A percentile compares a stretch with the other conserved stretches of the same genome.
These are phyloP conservation scores for Chrysophaeum taylorii DNA, from an alignment of 352 stramenopile genomes.

Conservation along the genomic window DNA sequence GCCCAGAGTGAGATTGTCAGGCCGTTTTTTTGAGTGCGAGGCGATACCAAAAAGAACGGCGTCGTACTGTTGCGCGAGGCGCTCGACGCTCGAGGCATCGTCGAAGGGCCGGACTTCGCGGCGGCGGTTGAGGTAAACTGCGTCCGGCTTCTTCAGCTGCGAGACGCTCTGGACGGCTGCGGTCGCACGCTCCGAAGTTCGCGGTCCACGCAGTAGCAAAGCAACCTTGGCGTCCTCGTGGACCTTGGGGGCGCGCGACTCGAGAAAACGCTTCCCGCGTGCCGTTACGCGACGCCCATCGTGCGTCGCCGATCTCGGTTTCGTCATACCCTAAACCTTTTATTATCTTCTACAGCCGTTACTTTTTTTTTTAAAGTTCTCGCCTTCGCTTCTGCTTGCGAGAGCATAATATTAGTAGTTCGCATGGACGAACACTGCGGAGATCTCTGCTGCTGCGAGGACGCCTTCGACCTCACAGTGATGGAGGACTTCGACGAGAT, in stretches of 20 bases:
- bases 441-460: too few species aligned
- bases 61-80: constrained; percentile 94
- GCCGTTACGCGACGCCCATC: constrained; percentile 4
- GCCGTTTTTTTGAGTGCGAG: constrained; percentile 95
- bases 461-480: too few species aligned
- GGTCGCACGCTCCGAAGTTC: constrained; percentile 67
- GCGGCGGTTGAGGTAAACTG: constrained; percentile 61
- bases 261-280: constrained; percentile 48
- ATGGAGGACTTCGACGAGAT: too few species aligned
- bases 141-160: constrained; percentile 68
- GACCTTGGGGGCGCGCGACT: constrained; percentile 75
- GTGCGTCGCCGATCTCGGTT: too few species aligned
- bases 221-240: constrained; percentile 77
- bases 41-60: constrained; percentile 86
- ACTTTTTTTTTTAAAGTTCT: too few species aligned
- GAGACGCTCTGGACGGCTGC: constrained; percentile 64
- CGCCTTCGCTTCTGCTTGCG: too few species aligned
- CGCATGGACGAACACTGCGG: too few species aligned
- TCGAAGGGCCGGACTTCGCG: constrained; percentile 87
- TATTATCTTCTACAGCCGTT: too few species aligned
- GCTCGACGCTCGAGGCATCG: constrained; percentile 78
- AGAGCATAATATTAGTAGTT: too few species aligned
- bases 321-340: not conserved
- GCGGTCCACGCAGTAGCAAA: constrained; percentile 72
- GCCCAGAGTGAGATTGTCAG: constrained; percentile 93